Conservation (phyloP, 345 rosid genomes). For the Streptanthus diversifolius region DNA sequence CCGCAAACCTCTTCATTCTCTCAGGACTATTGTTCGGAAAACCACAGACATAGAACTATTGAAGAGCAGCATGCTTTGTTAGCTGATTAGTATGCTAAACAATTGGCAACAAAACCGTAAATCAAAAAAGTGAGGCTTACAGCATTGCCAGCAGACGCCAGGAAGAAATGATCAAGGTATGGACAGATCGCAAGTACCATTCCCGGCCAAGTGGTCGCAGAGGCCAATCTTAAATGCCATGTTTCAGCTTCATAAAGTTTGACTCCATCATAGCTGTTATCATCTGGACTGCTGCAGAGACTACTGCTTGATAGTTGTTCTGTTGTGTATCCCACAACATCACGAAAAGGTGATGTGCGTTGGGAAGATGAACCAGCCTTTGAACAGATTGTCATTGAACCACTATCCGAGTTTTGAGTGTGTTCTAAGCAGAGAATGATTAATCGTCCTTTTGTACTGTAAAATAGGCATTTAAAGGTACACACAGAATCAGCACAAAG, state of each 20-base stretch:
- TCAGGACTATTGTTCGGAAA: slow-evolving; percentile 67
- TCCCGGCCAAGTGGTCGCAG: slow-evolving; percentile 57
- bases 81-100: slow-evolving; percentile 29
- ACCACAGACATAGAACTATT: slow-evolving; percentile 85
- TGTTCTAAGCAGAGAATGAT: slow-evolving; percentile 72
- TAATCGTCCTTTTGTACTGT: slow-evolving; percentile 90
- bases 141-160: slow-evolving; percentile 94
- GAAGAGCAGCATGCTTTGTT: slow-evolving; percentile 20
- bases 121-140: slow-evolving; percentile 54
- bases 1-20: slow-evolving; percentile 67
- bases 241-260: slow-evolving; percentile 79
- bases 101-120: slow-evolving; percentile 2
- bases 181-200: slow-evolving; percentile 95
- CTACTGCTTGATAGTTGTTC: slow-evolving; percentile 85
- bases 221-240: slow-evolving; percentile 73
- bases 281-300: slow-evolving; percentile 83
- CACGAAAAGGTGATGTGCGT: slow-evolving; percentile 77
- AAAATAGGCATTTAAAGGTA: slow-evolving; percentile 26
- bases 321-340: slow-evolving; percentile 56
- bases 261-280: slow-evolving; percentile 68
- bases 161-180: slow-evolving; percentile 79
- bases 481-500: slow-evolving; percentile 21
- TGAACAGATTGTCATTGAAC: slow-evolving; percentile 62
- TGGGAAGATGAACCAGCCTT: slow-evolving; percentile 75
- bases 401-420: slow-evolving; percentile 65